Percentiles rank a stretch among this genome's conserved stretches.
These are phyloP conservation scores for Bathelium albidoporum DNA, from an alignment of 495 filamentous ascomycete genomes.

Conservation along the genomic window DNA sequence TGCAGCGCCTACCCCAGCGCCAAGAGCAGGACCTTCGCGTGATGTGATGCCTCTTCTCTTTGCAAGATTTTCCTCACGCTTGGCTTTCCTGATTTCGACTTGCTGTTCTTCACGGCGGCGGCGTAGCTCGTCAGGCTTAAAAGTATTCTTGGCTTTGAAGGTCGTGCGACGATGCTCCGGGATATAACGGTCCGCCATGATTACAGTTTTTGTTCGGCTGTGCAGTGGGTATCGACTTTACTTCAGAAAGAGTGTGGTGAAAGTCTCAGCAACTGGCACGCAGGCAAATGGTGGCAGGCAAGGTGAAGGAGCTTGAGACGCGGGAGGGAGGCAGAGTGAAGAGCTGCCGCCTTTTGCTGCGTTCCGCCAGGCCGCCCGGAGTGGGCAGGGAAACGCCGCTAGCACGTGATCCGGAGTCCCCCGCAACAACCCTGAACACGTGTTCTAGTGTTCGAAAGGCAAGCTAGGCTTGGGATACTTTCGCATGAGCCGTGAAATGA, in stretches of 20 bases:
- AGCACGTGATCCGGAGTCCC: background rate
- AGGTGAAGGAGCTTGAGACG: background rate
- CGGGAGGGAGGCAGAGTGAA: background rate
- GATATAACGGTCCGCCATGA: constrained; percentile 97
- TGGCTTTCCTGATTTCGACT: constrained; percentile 96
- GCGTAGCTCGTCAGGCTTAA: constrained; percentile 97
- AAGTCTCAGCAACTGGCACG: background rate
- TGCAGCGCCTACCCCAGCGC: constrained; percentile 73
- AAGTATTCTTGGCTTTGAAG: constrained; percentile 97
- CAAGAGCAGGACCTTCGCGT: constrained; percentile 66
- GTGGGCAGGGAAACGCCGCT: constrained; percentile 2
- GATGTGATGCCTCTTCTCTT: constrained; percentile 90
- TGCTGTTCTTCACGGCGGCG: constrained; percentile 98
- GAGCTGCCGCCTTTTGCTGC: background rate
- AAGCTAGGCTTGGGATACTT: too few relatives aligned
- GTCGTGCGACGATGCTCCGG: constrained; percentile 97
- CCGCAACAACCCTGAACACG: background rate
- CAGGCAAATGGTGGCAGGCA: background rate
- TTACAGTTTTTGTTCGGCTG: constrained; percentile 30
- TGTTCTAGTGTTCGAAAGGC: too few relatives aligned
- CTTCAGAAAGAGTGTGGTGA: constrained; percentile 20
- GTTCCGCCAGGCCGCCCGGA: background rate
- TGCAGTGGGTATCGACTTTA: constrained; percentile 12
- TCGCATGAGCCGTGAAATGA: too few relatives aligned
- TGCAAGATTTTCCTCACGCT: constrained; percentile 95